These are phyloP conservation scores for Mycena vitilis DNA, from an alignment of 768 basidiomycete species.

Conservation along the genomic window DNA sequence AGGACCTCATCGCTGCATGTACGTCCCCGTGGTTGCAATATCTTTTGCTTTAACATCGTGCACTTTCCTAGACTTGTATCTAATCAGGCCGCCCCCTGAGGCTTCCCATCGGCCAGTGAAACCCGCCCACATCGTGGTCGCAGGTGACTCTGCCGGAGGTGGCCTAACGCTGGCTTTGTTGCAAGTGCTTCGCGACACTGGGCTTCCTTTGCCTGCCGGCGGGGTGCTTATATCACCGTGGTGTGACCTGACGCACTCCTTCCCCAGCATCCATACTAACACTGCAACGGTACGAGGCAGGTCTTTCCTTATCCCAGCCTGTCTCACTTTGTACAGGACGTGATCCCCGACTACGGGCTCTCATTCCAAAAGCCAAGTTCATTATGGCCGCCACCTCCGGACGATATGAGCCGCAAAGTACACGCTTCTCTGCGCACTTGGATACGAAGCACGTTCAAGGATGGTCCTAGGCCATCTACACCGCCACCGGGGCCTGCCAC, in stretches of 20 bases:
- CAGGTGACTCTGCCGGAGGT: constrained; percentile 95
- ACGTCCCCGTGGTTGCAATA: constrained; percentile 38
- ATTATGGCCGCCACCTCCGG: constrained; percentile 82
- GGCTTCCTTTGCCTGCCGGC: constrained; percentile 86
- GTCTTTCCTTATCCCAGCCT: not conserved
- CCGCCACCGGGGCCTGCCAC: constrained; percentile 35
- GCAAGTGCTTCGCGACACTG: constrained; percentile 87
- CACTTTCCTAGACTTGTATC: constrained; percentile 73
- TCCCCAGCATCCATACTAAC: constrained; percentile 88
- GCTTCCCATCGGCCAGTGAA: constrained; percentile 83
- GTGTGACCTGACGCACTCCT: constrained; percentile 93
- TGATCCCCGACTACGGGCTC: constrained; percentile 81
- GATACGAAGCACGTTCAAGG: constrained; percentile 66
- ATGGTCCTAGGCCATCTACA: constrained; percentile 37
- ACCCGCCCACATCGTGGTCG: constrained; percentile 85
- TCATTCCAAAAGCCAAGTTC: constrained; percentile 83
- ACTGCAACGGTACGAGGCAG: constrained; percentile 75
- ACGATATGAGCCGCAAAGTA: constrained; percentile 67
- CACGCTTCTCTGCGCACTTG: constrained; percentile 70
- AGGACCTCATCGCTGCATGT: constrained; percentile 92
- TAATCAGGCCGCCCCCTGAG: constrained; percentile 87
- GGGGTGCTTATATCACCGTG: constrained; percentile 93
- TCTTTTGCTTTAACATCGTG: not conserved
- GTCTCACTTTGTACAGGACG: constrained; percentile 62
- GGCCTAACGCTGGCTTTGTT: constrained; percentile 86